A percentile compares a stretch with the other conserved stretches of the same genome.
Conservation (phyloP, 2,329 filamentous ascomycete species). For the Colletotrichum musae region DNA sequence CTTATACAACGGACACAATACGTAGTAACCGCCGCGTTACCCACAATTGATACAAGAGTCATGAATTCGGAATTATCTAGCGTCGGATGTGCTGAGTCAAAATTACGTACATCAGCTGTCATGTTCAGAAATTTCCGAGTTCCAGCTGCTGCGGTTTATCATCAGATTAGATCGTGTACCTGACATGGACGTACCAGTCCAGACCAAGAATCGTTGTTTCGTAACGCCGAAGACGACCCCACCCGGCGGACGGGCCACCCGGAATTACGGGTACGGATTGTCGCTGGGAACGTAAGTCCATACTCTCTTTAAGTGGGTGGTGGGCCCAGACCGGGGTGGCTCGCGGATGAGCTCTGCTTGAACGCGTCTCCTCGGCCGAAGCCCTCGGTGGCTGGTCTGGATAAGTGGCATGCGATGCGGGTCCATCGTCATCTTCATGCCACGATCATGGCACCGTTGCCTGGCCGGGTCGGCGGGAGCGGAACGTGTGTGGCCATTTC, state of each 20-base stretch:
- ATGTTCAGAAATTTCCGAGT: too few relatives aligned
- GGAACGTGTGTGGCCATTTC: slow-evolving; percentile 35
- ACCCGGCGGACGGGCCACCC: neutral
- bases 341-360: neutral
- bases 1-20: too few relatives aligned
- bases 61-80: too few relatives aligned
- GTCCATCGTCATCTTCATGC: neutral
- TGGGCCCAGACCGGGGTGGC: slow-evolving; percentile 6
- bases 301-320: neutral
- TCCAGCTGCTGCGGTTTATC: slow-evolving; percentile 1
- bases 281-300: neutral
- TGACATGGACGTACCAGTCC: neutral
- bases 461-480: slow-evolving; percentile 13
- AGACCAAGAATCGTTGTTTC: slow-evolving; percentile 19
- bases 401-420: too few relatives aligned
- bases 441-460: slow-evolving; percentile 37
- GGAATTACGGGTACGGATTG: slow-evolving; percentile 13
- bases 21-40: too few relatives aligned
- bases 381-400: slow-evolving; percentile 16
- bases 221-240: slow-evolving; percentile 34
- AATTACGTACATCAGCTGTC: too few relatives aligned
- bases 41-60: too few relatives aligned
- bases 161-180: slow-evolving; percentile 39
- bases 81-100: too few relatives aligned
- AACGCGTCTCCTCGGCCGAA: slow-evolving; percentile 35